A percentile compares a stretch with the other conserved stretches of the same genome.
Evolutionary conservation across 2,329 filamentous ascomycete species (phyloP).

Genomic region (Didymella sp.): DNA sequence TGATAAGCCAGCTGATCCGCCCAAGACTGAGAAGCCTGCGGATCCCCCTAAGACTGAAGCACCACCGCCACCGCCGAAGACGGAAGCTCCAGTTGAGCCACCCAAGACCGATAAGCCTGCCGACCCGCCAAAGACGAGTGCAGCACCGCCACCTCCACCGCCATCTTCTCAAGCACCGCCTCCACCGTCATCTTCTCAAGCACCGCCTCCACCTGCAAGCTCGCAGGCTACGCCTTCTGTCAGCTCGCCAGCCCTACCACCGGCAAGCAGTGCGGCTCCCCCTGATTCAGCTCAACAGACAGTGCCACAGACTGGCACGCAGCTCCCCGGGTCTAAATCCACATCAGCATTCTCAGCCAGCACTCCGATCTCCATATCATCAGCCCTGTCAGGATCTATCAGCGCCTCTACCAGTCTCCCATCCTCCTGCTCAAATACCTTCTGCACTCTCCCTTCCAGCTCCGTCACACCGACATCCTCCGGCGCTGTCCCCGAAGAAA

Average conservation of each 20-base stretch:
- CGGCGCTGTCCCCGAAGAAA: constrained; percentile 5
- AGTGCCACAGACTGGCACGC: neutral
- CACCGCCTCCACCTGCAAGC: neutral
- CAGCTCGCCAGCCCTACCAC: neutral
- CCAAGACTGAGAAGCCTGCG: constrained; percentile 6
- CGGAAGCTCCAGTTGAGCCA: neutral
- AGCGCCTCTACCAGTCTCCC: neutral
- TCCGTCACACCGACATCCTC: constrained; percentile 7
- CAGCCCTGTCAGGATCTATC: neutral
- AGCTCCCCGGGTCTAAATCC: neutral
- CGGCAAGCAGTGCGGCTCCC: neutral
- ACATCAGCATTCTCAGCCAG: neutral
- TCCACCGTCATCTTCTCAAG: neutral
- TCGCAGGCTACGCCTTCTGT: neutral
- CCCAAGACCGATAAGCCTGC: constrained; percentile 9
- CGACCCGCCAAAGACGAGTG: constrained; percentile 10
- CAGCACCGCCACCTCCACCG: neutral
- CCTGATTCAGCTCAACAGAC: neutral
- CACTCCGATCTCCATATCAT: neutral
- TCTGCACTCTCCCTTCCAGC: constrained; percentile 13
- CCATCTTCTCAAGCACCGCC: neutral
- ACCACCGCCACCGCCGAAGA: constrained; percentile 1
- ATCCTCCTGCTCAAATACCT: constrained; percentile 18
- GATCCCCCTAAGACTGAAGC: constrained; percentile 6
- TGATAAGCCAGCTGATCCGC: neutral